Evolutionary conservation across 2,329 filamentous ascomycete genomes (phyloP), one percentile per base, ranked within the genome.

Genomic region (Botrytis deweyae): DNA sequence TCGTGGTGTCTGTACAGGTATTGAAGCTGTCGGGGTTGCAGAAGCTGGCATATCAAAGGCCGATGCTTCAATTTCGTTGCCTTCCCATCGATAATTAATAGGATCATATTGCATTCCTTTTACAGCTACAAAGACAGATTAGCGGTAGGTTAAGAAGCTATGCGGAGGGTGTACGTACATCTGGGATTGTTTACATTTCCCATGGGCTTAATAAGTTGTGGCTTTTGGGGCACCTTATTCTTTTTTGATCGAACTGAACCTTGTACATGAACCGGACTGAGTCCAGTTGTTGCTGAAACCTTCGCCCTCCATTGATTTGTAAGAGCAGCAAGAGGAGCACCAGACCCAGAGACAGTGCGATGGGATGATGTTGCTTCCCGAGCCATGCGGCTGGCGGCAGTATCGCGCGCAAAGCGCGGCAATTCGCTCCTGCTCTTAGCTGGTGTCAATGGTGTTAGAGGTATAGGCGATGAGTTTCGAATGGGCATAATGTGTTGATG

Each of bases 101-200:
- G 96, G 93, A 80, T 99, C 98, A 82, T 97, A 99, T 72, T 90
- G 91, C 96, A 99, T 99, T 76, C 95, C 96, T 82, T 97, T 96
- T 75, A 97, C 88, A 80, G 91, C 93, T 95, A 76, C 20, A 67
- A 58, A 36, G n/a, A 46, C 44, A 29, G 18, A 46, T 73, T 61
- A 73, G 72, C 12, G 33, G 8, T 2, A 7, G 25, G 12, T 55
- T 20, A 40, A 40, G 42, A 67, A 25, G 16, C 20, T 7, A 59
- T 65, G 22, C 42, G 22, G 62, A 49, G 22, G 62, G 44, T n/a
- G 40, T 76, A 86, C 90, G 86, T 87, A 97, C 94, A 91, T 85
- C 95, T 97, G 49, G 92, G 87, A 78, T 93, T 91, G 78, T 92
- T 93, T 75, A 90, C 88, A 77, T 89, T 90, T 36, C 89, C 89